Evolutionary conservation across 805 yeast species (phyloP), one percentile per base, ranked within the genome.

Genomic region (Lipomyces yamanashiensis): DNA sequence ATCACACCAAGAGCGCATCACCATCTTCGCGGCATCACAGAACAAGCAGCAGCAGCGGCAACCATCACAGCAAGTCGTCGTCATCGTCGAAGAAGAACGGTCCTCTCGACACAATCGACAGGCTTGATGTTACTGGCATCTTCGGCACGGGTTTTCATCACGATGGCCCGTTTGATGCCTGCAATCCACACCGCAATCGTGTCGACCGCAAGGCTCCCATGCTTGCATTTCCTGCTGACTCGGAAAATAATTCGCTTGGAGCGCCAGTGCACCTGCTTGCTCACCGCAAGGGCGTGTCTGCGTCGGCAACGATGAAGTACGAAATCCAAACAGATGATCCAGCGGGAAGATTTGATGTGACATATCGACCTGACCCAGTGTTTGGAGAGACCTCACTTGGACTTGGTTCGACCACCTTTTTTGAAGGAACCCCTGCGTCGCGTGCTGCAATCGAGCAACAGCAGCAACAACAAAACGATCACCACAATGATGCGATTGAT

Each of bases 121-220:
- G 90, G 76, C 81, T 95, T 72, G 99, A 95, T 76, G 99, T 93
- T 53, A 92, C 98, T 12, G 98, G 97, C 0, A 82, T 92, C 66
- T 92, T 90, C 74, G 98, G 97, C 33, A 87, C 90, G 54, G 90
- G 91, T 17, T 95, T 95, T 82, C 99, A 95, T 76, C 98, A 95
- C 76, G 99, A 95, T 78, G 99, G 99, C 12, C 99, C 99, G 15
- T 95, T 95, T 75, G 99, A 95, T 75, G 99, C 99, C 0, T 93
- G 98, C 76, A 89, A 96, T 2, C 98, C 99, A 7, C 97, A 90
- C 76, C 86, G 98, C 75, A 95, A 95, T 77, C 89, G 88, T 77
- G 78, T 77, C 60, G 79, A 81, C 19, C 82, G 80, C 73, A 86
- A 85, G 52, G 96, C 98, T 0, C 99, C 99, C 4, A 97, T 95